Conservation (phyloP, 2,329 filamentous ascomycete species). For the Ophiostoma fasciatum region DNA sequence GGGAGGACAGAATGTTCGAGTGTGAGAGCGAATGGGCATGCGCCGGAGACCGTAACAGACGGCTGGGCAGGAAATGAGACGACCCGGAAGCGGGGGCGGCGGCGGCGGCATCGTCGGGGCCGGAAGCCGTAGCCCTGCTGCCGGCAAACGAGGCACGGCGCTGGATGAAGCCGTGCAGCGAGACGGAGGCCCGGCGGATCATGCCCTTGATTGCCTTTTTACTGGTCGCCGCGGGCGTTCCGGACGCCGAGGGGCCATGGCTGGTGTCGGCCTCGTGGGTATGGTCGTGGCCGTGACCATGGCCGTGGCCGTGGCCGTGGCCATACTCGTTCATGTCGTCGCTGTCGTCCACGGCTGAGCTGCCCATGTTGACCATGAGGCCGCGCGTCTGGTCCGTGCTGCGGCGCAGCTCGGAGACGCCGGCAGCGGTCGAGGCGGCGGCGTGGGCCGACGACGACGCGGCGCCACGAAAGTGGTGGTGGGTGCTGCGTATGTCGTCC, state of each 20-base stretch:
- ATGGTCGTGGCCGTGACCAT: background rate
- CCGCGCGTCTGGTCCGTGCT: background rate
- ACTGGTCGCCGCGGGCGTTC: conserved; percentile 7
- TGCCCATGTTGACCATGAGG: conserved; percentile 5
- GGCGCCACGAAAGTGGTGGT: conserved; percentile 1
- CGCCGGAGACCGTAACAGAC: conserved; percentile 16
- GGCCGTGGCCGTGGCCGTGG: background rate
- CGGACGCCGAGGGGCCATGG: background rate
- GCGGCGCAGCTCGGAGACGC: conserved; percentile 2
- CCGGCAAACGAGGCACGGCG: conserved; percentile 28
- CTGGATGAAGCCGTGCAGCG: conserved; percentile 35
- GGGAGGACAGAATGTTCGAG: too few relatives aligned
- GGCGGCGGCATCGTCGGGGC: conserved; percentile 12
- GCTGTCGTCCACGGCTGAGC: conserved; percentile 14
- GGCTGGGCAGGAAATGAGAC: conserved; percentile 4
- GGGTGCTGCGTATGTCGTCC: conserved; percentile 2
- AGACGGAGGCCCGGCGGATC: conserved; percentile 40
- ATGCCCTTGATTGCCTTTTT: conserved; percentile 29
- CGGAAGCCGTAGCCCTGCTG: conserved; percentile 11
- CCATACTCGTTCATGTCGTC: conserved; percentile 19
- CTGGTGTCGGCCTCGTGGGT: conserved; percentile 3
- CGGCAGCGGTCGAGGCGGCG: background rate
- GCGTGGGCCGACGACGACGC: too few relatives aligned
- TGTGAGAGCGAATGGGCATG: conserved; percentile 17
- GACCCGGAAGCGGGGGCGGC: conserved; percentile 2